These are phyloP conservation scores for Purpureocillium takamizusanense DNA, from an alignment of 2,329 filamentous ascomycete genomes.

Conservation along the genomic window DNA sequence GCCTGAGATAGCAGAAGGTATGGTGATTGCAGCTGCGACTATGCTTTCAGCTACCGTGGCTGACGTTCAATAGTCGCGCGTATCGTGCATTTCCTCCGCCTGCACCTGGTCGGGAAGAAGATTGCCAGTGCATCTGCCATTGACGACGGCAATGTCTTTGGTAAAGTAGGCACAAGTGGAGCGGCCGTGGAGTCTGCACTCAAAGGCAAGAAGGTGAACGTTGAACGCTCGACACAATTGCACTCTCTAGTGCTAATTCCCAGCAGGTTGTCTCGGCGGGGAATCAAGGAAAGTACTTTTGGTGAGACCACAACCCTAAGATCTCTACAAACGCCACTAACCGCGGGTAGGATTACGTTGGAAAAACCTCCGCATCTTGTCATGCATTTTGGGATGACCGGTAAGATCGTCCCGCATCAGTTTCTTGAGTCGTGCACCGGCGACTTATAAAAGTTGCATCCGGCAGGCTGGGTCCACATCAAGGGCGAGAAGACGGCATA, in stretches of 20 bases:
- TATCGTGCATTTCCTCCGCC: constrained; percentile 75
- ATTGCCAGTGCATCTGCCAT: constrained; percentile 61
- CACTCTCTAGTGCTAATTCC: background rate
- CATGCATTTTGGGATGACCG: constrained; percentile 76
- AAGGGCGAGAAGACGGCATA: constrained; percentile 68
- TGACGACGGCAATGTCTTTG: constrained; percentile 80
- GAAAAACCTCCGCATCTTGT: constrained; percentile 76
- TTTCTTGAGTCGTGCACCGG: too few relatives aligned
- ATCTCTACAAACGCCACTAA: background rate
- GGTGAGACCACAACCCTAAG: constrained; percentile 30
- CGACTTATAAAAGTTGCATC: too few relatives aligned
- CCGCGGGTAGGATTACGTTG: constrained; percentile 34
- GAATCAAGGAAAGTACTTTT: constrained; percentile 96
- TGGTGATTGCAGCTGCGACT: constrained; percentile 2
- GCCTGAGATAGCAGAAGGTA: constrained; percentile 57
- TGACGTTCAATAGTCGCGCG: constrained; percentile 54
- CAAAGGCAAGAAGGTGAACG: constrained; percentile 57
- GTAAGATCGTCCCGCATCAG: constrained; percentile 18
- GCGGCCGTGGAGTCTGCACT: constrained; percentile 65
- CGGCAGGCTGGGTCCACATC: constrained; percentile 74
- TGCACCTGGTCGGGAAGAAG: constrained; percentile 75
- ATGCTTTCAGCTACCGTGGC: background rate
- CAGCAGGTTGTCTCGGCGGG: constrained; percentile 52
- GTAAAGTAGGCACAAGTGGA: constrained; percentile 78
- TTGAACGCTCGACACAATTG: background rate